These are phyloP conservation scores for Paracoccidioides brasiliensis DNA, from an alignment of 2,329 filamentous ascomycete genomes.

Conservation along the genomic window DNA sequence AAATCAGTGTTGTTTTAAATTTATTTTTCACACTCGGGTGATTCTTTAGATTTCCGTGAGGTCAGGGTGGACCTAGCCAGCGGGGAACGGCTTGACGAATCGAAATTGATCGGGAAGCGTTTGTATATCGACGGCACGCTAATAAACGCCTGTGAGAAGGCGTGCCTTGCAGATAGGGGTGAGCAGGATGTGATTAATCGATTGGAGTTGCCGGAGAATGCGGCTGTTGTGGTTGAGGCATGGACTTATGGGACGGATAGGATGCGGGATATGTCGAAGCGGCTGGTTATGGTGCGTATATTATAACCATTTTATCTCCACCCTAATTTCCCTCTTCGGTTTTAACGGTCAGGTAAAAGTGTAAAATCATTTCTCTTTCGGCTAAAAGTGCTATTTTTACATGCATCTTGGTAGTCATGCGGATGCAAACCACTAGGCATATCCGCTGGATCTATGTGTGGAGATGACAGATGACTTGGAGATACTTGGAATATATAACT, in stretches of 20 bases:
- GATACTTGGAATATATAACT: constrained; percentile 38
- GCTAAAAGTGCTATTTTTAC: constrained; percentile 26
- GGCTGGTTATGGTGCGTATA: neutral
- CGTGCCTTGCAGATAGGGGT: constrained; percentile 31
- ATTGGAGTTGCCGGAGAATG: constrained; percentile 34
- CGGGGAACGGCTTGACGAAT: constrained; percentile 11
- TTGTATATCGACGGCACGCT: constrained; percentile 37
- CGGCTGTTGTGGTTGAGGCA: constrained; percentile 38
- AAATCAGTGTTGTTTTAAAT: no score
- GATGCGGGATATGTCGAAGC: constrained; percentile 35
- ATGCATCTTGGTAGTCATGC: constrained; percentile 28
- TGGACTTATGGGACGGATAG: constrained; percentile 46
- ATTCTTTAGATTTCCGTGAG: constrained; percentile 8
- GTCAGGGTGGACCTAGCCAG: constrained; percentile 15
- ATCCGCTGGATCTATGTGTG: constrained; percentile 42
- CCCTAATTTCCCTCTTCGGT: neutral
- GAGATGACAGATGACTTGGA: constrained; percentile 29
- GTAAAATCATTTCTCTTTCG: neutral
- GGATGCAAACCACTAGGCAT: constrained; percentile 46
- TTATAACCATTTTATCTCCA: neutral
- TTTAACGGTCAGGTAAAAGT: neutral
- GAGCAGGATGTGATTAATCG: constrained; percentile 34
- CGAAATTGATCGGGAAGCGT: constrained; percentile 31
- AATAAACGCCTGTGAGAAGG: constrained; percentile 37
- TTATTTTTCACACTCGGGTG: neutral